phyloP scores from a whole-genome alignment of 2,329 filamentous ascomycete genomes.

The Parasarocladium wereldwijsianum region DNA sequence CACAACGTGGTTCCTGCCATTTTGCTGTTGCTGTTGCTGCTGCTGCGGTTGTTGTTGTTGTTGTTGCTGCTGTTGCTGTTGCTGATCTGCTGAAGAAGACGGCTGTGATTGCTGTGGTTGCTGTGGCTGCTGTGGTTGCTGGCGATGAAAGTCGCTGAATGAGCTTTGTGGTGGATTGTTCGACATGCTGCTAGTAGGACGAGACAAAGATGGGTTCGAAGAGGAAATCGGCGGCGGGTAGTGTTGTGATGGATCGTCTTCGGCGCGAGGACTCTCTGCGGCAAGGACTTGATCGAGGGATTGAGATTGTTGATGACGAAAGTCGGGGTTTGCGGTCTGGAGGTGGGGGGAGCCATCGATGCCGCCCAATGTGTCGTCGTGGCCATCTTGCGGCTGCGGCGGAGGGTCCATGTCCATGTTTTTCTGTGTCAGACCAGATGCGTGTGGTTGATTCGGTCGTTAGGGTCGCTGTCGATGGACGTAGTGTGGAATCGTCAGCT shows the following conservation, averaged over 20 bases:
- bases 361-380: conserved; percentile 34
- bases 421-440: too few relatives aligned
- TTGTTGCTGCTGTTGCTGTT: conserved; percentile 7
- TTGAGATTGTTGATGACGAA: conserved; percentile 29
- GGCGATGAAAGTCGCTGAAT: too few relatives aligned
- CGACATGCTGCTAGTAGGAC: conserved; percentile 41
- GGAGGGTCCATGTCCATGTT: conserved; percentile 28
- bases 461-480: too few relatives aligned
- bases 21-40: conserved; percentile 30
- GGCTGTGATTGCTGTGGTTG: not conserved
- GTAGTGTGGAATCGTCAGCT: too few relatives aligned
- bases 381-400: conserved; percentile 17
- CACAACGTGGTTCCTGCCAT: conserved; percentile 61
- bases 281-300: conserved; percentile 35
- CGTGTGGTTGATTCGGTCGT: too few relatives aligned
- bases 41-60: conserved; percentile 23
- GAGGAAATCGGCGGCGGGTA: conserved; percentile 27
- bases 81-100: not conserved
- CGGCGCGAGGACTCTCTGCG: conserved; percentile 22
- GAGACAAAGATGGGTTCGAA: conserved; percentile 29
- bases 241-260: conserved; percentile 27
- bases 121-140: too few relatives aligned
- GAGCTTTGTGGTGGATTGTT: too few relatives aligned
- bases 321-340: conserved; percentile 17
- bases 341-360: conserved; percentile 33